These are phyloP conservation scores for Myotisia sp. DNA, from an alignment of 2,329 filamentous ascomycete genomes.

Conservation along the genomic window DNA sequence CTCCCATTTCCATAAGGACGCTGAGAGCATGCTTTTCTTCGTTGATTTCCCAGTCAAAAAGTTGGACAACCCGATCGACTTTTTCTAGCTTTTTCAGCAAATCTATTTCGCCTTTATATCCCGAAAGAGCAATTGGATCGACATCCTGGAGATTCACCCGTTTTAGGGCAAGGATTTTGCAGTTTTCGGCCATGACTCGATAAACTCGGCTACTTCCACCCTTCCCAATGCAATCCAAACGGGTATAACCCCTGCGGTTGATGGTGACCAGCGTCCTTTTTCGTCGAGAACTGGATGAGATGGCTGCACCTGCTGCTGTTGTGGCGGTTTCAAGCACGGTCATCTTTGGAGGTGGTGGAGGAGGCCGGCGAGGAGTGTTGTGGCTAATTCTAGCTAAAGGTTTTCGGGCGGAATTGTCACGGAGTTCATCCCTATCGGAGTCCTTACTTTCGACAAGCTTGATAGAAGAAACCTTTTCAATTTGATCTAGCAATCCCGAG, in stretches of 20 bases:
- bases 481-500: slow-evolving; percentile 43
- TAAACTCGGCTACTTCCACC: slow-evolving; percentile 93
- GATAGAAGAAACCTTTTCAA: slow-evolving; percentile 40
- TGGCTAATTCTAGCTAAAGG: slow-evolving; percentile 41
- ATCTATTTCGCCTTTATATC: slow-evolving; percentile 92
- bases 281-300: slow-evolving; percentile 56
- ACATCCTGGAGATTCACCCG: slow-evolving; percentile 80
- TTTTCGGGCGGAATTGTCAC: slow-evolving; percentile 32
- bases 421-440: slow-evolving; percentile 21
- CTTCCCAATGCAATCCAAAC: slow-evolving; percentile 78
- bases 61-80: slow-evolving; percentile 76
- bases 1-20: slow-evolving; percentile 93
- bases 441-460: slow-evolving; percentile 35
- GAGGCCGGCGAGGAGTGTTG: slow-evolving; percentile 63
- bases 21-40: slow-evolving; percentile 78
- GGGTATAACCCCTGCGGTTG: slow-evolving; percentile 81
- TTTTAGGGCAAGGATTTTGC: slow-evolving; percentile 88
- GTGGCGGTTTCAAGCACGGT: slow-evolving; percentile 87
- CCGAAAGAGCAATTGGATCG: slow-evolving; percentile 67
- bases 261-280: slow-evolving; percentile 73
- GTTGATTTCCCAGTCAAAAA: slow-evolving; percentile 90
- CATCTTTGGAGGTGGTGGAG: slow-evolving; percentile 82
- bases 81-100: slow-evolving; percentile 66
- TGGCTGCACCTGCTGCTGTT: slow-evolving; percentile 62
- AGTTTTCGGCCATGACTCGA: slow-evolving; percentile 91